phyloP scores from a whole-genome alignment of 2,329 filamentous ascomycete species.

The Ceratocystis cacaofunesta region DNA sequence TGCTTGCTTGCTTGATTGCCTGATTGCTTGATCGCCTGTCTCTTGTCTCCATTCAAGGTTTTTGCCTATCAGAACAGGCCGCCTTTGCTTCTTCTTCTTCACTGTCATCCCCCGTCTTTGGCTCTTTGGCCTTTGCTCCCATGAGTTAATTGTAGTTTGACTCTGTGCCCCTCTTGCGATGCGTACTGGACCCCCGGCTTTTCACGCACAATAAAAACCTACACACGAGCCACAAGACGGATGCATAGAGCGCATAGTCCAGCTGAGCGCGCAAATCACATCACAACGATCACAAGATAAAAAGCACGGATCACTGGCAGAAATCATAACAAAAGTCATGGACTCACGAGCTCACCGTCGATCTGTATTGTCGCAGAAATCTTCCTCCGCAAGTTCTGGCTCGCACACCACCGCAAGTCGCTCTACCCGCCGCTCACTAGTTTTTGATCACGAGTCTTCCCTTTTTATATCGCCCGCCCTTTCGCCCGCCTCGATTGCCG shows the following conservation, averaged over 20 bases:
- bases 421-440: slow-evolving; percentile 9
- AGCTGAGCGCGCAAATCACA: slow-evolving; percentile 2
- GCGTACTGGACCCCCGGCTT: not conserved
- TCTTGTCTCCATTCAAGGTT: not conserved
- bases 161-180: not conserved
- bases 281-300: not conserved
- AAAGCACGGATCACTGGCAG: not conserved
- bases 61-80: not conserved
- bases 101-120: too few relatives aligned
- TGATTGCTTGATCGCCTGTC: not conserved
- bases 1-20: not conserved
- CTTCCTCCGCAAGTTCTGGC: slow-evolving; percentile 8
- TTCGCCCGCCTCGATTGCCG: slow-evolving; percentile 5
- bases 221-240: not conserved
- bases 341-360: slow-evolving; percentile 5
- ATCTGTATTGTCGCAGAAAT: slow-evolving; percentile 15
- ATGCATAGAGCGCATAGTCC: not conserved
- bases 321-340: slow-evolving; percentile 2
- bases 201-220: not conserved
- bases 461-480: slow-evolving; percentile 16
- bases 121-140: not conserved
- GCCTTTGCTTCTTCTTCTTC: too few relatives aligned
- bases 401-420: not conserved
- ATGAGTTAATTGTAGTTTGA: not conserved
- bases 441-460: slow-evolving; percentile 17